These are phyloP conservation scores for Mentha longifolia DNA, from an alignment of 257 asterid species.

Conservation along the genomic window DNA sequence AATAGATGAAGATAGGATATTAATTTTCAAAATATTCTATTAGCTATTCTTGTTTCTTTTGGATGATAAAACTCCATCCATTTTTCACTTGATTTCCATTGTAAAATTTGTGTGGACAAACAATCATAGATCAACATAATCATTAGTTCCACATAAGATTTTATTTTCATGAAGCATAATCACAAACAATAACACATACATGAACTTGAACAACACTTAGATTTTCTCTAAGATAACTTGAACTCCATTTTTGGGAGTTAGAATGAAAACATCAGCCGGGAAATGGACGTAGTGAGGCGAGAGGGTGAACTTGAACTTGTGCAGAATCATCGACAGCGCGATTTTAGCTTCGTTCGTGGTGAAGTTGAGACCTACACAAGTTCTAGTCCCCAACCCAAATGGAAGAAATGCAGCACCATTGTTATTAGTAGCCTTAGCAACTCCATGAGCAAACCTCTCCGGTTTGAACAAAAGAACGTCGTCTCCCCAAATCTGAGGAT, in stretches of 20 bases:
- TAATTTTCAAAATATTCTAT: not conserved
- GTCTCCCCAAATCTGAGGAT: conserved; percentile 56
- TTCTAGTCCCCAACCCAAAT: conserved; percentile 61
- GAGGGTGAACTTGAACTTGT: conserved; percentile 45
- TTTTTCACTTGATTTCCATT: no score
- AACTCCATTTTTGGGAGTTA: conserved; percentile 58
- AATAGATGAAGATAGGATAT: no score
- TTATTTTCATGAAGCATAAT: conserved; percentile 8
- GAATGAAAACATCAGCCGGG: conserved; percentile 51
- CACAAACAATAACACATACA: not conserved
- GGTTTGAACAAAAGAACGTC: conserved; percentile 61
- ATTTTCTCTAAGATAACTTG: conserved; percentile 47
- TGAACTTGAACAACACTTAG: not conserved
- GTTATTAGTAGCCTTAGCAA: conserved; percentile 63
- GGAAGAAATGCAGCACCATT: conserved; percentile 56
- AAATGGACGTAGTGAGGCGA: conserved; percentile 56
- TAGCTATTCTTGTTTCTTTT: no score
- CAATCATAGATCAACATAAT: no score
- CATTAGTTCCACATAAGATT: no score
- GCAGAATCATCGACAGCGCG: conserved; percentile 57
- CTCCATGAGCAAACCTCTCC: conserved; percentile 58
- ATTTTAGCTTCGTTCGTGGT: conserved; percentile 63
- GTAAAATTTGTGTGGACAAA: no score
- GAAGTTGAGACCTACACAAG: conserved; percentile 66
- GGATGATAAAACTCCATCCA: no score